phyloP scores from a whole-genome alignment of 2,329 filamentous ascomycete genomes.

The Escovopsis sp. region DNA sequence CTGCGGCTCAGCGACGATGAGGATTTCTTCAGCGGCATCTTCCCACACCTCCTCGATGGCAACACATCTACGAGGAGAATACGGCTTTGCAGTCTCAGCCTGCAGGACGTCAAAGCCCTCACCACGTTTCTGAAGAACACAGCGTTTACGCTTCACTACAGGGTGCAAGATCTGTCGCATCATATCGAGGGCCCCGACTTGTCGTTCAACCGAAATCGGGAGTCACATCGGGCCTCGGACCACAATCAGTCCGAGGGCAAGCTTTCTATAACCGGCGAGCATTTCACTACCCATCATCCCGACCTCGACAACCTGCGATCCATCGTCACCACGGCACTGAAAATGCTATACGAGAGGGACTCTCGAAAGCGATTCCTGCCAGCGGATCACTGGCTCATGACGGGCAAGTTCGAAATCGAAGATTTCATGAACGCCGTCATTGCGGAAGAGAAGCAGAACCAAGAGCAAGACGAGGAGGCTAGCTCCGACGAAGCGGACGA shows the following conservation, averaged over 20 bases:
- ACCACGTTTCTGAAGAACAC: conserved; percentile 81
- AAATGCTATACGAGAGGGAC: conserved; percentile 85
- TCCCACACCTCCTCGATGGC: conserved; percentile 21
- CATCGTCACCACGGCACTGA: conserved; percentile 65
- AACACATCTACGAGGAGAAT: conserved; percentile 30
- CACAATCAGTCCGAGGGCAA: neutral
- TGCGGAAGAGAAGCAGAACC: conserved; percentile 66
- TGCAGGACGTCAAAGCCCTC: conserved; percentile 57
- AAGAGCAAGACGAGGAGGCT: conserved; percentile 24
- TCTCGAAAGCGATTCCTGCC: conserved; percentile 76
- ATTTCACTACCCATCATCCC: conserved; percentile 19
- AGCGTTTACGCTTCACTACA: conserved; percentile 78
- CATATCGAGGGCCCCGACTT: conserved; percentile 10
- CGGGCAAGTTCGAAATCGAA: conserved; percentile 69
- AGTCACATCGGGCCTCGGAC: conserved; percentile 5
- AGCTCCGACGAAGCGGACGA: conserved; percentile 13
- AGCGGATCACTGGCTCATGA: conserved; percentile 88
- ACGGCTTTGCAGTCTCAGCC: conserved; percentile 50
- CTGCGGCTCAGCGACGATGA: conserved; percentile 90
- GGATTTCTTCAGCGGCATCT: conserved; percentile 62
- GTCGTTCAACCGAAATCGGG: conserved; percentile 4
- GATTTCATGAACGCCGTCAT: conserved; percentile 79
- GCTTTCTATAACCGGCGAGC: neutral
- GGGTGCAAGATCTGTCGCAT: conserved; percentile 45
- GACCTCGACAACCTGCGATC: conserved; percentile 64